Evolutionary conservation across 345 rosid species (phyloP).

Genomic region (Eucalyptus albens): DNA sequence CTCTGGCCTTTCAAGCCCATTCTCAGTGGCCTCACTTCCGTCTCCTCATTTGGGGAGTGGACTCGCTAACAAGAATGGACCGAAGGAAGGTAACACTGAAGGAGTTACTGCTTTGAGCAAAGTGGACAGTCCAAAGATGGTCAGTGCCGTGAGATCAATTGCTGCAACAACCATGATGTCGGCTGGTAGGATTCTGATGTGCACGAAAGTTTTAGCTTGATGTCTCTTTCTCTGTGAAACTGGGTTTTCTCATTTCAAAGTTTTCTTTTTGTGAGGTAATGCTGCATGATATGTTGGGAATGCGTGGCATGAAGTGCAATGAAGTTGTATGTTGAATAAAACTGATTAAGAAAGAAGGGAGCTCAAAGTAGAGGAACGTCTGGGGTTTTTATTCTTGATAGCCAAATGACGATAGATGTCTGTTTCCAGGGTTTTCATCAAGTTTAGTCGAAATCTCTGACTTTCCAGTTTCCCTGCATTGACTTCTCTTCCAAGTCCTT

Average conservation of each 20-base stretch:
- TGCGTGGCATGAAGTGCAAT: not conserved
- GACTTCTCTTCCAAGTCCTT: not conserved
- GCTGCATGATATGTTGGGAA: not conserved
- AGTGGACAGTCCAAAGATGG: conserved; percentile 13
- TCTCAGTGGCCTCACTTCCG: conserved; percentile 45
- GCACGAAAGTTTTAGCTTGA: not conserved
- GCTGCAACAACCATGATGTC: conserved; percentile 30
- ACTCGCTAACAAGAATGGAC: conserved; percentile 15
- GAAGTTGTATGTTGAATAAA: not conserved
- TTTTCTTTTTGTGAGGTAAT: not conserved
- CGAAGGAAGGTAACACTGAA: not conserved
- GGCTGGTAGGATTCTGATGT: conserved; percentile 24
- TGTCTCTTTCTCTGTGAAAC: not conserved
- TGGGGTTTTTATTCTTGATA: not conserved
- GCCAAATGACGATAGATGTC: not conserved
- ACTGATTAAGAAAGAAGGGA: not conserved
- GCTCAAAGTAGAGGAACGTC: not conserved
- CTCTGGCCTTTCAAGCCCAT: conserved; percentile 29
- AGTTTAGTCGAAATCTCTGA: not conserved
- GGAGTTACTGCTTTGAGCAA: conserved; percentile 16
- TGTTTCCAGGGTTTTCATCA: not conserved
- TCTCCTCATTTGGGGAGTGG: conserved; percentile 30
- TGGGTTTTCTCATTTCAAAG: not conserved
- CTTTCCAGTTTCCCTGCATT: not conserved
- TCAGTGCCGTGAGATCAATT: conserved; percentile 11